These are phyloP conservation scores for Effrenium voratum DNA, from an alignment of 73 alveolate genomes.

Conservation along the genomic window DNA sequence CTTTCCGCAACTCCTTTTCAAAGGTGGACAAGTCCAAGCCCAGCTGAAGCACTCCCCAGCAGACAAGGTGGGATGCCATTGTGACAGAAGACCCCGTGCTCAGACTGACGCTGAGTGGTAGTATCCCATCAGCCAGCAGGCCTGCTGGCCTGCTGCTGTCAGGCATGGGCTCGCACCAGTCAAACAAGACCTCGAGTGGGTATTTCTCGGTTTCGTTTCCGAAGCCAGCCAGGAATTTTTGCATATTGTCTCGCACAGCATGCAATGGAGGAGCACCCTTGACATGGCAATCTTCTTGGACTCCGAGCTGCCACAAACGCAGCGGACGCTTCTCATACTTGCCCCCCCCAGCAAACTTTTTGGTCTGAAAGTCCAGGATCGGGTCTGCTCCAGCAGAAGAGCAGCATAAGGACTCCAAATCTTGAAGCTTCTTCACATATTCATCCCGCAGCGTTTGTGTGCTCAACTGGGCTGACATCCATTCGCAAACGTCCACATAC, in stretches of 20 bases:
- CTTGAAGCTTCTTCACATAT: background rate
- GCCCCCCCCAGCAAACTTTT: too few relatives aligned
- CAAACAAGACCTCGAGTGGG: background rate
- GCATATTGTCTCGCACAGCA: background rate
- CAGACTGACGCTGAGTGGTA: background rate
- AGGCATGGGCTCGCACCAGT: background rate
- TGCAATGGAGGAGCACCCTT: constrained; percentile 41
- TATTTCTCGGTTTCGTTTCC: constrained; percentile 4
- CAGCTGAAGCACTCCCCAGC: constrained; percentile 1
- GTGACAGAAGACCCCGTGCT: constrained; percentile 3
- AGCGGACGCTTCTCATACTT: background rate
- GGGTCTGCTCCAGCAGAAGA: background rate
- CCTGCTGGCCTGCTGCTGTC: background rate
- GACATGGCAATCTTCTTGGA: background rate
- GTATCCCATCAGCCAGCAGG: too few relatives aligned
- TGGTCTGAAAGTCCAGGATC: too few relatives aligned
- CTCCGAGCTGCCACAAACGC: constrained; percentile 14
- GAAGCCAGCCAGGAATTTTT: background rate
- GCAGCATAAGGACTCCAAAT: background rate
- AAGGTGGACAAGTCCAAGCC: background rate
- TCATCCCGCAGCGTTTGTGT: background rate
- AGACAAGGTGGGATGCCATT: constrained; percentile 13
- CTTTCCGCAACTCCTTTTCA: background rate
- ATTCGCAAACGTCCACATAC: background rate
- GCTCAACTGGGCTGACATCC: background rate